phyloP scores from a whole-genome alignment of 2,329 filamentous ascomycete species.

The Ascocoryne sarcoides region DNA sequence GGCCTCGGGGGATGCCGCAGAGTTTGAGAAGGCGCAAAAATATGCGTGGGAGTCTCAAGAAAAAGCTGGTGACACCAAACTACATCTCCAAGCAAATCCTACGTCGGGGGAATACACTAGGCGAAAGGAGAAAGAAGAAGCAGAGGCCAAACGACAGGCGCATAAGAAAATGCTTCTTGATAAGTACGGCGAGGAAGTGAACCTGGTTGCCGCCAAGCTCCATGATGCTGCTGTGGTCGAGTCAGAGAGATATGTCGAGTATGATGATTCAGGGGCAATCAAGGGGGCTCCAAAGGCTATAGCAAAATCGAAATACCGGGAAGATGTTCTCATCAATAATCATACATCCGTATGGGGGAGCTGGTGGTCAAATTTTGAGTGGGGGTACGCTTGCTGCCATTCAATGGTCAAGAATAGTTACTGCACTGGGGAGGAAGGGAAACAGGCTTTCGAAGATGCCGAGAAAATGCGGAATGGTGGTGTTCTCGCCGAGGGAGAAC shows the following conservation, averaged over 20 bases:
- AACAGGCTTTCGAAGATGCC: slow-evolving; percentile 67
- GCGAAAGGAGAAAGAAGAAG: slow-evolving; percentile 70
- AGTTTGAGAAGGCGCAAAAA: slow-evolving; percentile 80
- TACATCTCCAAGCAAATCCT: slow-evolving; percentile 92
- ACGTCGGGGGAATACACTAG: slow-evolving; percentile 81
- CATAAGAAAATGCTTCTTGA: slow-evolving; percentile 64
- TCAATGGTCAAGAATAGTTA: slow-evolving; percentile 94
- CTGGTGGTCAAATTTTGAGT: slow-evolving; percentile 93
- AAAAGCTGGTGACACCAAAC: slow-evolving; percentile 63
- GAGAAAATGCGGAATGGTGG: slow-evolving; percentile 47
- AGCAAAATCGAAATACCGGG: slow-evolving; percentile 83
- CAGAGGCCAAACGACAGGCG: slow-evolving; percentile 57
- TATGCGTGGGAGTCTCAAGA: slow-evolving; percentile 97
- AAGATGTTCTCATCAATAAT: slow-evolving; percentile 83
- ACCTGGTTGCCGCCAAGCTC: slow-evolving; percentile 49
- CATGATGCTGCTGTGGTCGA: slow-evolving; percentile 63
- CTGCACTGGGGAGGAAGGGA: slow-evolving; percentile 88
- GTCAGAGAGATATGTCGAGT: slow-evolving; percentile 84
- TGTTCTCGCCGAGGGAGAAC: slow-evolving; percentile 28
- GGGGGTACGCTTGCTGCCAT: slow-evolving; percentile 95
- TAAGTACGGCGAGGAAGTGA: slow-evolving; percentile 70
- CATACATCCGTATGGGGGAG: slow-evolving; percentile 91
- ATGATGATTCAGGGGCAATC: slow-evolving; percentile 81
- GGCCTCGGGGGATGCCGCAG: slow-evolving; percentile 80
- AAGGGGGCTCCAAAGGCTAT: slow-evolving; percentile 74